Evolutionary conservation across 768 basidiomycete species (phyloP).

Genomic region (Boletus eberwhitei): DNA sequence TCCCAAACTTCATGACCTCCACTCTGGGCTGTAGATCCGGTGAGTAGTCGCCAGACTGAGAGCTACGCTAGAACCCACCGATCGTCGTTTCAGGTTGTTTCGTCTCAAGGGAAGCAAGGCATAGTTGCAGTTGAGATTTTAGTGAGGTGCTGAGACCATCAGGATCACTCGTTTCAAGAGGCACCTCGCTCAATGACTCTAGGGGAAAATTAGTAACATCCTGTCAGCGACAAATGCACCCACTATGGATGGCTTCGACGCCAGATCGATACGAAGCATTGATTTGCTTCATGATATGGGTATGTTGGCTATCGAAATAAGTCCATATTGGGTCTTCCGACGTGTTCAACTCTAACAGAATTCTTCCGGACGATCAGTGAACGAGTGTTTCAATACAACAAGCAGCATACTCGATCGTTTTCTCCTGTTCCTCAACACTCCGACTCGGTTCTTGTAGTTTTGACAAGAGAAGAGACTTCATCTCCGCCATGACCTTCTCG

Average conservation of each 20-base stretch:
- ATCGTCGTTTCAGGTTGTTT: constrained; percentile 62
- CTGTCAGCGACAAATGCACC: constrained; percentile 6
- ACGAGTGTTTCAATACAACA: neutral
- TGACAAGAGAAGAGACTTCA: constrained; percentile 73
- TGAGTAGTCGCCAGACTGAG: neutral
- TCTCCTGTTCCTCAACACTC: constrained; percentile 91
- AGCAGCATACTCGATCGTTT: constrained; percentile 82
- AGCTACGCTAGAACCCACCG: constrained; percentile 38
- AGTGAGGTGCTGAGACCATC: constrained; percentile 43
- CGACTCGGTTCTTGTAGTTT: constrained; percentile 78
- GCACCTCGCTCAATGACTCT: constrained; percentile 49
- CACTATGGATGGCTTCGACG: constrained; percentile 49
- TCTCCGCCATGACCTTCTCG: constrained; percentile 91
- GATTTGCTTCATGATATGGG: constrained; percentile 79
- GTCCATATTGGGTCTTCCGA: constrained; percentile 93
- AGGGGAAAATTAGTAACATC: neutral
- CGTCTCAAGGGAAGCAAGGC: constrained; percentile 56
- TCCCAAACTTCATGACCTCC: constrained; percentile 80
- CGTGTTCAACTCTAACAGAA: constrained; percentile 81
- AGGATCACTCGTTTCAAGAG: constrained; percentile 33
- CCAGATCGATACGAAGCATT: constrained; percentile 55
- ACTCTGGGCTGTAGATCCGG: constrained; percentile 51
- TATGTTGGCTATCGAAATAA: constrained; percentile 92
- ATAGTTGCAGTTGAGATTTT: constrained; percentile 55
- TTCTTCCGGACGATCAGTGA: constrained; percentile 44